phyloP scores from a whole-genome alignment of 805 yeast genomes.

The Zygoascus biomembranicola region DNA sequence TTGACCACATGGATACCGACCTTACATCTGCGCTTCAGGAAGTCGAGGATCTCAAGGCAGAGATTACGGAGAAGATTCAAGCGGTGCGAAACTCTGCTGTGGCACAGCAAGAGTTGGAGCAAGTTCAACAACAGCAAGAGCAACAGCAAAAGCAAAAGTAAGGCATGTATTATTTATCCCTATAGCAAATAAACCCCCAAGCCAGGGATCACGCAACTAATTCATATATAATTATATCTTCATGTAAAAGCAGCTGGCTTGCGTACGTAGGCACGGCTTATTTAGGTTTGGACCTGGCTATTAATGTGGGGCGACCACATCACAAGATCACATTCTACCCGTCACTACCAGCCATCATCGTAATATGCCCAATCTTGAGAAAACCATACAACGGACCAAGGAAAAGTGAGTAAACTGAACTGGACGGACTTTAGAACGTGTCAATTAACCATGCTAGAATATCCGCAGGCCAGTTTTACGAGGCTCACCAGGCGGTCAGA shows the following conservation, averaged over 20 bases:
- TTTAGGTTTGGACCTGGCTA: neutral
- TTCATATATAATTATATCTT: no score
- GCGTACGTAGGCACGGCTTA: neutral
- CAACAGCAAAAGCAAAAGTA: no score
- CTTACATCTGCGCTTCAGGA: slow-evolving; percentile 14
- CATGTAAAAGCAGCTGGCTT: no score
- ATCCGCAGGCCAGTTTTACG: slow-evolving; percentile 71
- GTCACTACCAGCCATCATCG: neutral
- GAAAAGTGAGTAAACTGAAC: slow-evolving; percentile 13
- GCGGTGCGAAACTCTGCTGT: neutral
- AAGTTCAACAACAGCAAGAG: neutral
- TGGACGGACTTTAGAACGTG: neutral
- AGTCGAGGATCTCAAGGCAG: slow-evolving; percentile 13
- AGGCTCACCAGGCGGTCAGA: slow-evolving; percentile 91
- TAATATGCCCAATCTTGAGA: slow-evolving; percentile 3
- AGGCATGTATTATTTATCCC: no score
- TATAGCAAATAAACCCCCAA: no score
- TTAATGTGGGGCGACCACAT: neutral
- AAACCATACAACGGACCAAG: slow-evolving; percentile 17
- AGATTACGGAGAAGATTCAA: slow-evolving; percentile 6
- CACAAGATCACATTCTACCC: neutral
- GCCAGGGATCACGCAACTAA: no score
- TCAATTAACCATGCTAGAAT: slow-evolving; percentile 35
- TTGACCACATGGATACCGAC: slow-evolving; percentile 32
- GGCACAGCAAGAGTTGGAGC: neutral